Percentiles rank a stretch among this genome's conserved stretches.
Evolutionary conservation across 1,284 basidiomycete genomes (phyloP).

Genomic region (Uromyces viciae-fabae): DNA sequence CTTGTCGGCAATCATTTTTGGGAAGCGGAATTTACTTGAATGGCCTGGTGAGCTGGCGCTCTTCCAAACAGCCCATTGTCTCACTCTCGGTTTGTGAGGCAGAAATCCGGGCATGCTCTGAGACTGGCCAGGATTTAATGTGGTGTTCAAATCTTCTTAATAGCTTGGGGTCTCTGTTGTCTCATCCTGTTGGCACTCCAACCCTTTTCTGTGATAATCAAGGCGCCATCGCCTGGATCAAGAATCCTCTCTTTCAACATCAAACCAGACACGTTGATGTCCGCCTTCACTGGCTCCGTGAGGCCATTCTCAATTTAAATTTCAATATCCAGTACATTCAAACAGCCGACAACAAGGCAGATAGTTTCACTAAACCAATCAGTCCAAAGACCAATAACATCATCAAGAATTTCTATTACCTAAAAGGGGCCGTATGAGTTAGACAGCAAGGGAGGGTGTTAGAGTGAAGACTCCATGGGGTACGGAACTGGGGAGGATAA

Average conservation of each 20-base stretch:
- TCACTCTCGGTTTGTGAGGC: constrained; percentile 27
- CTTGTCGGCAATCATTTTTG: background rate
- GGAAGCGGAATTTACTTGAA: background rate
- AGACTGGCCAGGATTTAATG: background rate
- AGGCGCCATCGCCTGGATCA: background rate
- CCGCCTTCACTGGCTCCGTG: background rate
- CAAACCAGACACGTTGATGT: background rate
- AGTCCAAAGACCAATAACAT: too few species aligned
- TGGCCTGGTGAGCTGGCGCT: background rate
- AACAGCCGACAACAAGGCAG: background rate
- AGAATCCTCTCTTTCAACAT: constrained; percentile 10
- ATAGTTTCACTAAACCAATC: background rate
- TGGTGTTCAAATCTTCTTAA: background rate
- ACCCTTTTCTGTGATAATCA: constrained; percentile 13
- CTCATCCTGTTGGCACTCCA: too few species aligned
- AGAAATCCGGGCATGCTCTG: background rate
- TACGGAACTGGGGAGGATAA: too few species aligned
- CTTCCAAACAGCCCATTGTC: background rate
- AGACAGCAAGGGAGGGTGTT: too few species aligned
- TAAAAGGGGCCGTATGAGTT: too few species aligned
- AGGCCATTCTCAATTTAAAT: background rate
- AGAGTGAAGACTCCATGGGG: too few species aligned
- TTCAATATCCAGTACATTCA: background rate
- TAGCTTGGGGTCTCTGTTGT: background rate
- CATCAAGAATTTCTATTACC: too few species aligned